A percentile compares a stretch with the other conserved stretches of the same genome.
Conservation (phyloP, 257 asterid genomes). For the Solanum neorickii region DNA sequence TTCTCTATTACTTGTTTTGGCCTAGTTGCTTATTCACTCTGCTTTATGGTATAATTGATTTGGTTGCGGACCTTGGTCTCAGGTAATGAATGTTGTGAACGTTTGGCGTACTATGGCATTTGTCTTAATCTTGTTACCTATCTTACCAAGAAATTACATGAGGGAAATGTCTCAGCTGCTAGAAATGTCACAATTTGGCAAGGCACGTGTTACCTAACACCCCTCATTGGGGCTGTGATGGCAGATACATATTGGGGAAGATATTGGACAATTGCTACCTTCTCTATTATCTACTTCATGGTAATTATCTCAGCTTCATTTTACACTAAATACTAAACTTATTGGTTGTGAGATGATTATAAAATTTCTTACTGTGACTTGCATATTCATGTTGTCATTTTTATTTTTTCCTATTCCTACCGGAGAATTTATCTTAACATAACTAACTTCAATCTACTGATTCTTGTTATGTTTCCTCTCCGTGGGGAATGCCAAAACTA, state of each 20-base stretch:
- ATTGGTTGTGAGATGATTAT: not conserved
- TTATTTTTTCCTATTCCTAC: not conserved
- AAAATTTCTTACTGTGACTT: not conserved
- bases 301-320: constrained; percentile 2
- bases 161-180: constrained; percentile 85
- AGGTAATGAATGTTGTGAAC: constrained; percentile 96
- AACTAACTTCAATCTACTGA: not conserved
- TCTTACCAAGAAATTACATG: constrained; percentile 63
- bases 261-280: constrained; percentile 95
- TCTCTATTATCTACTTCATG: constrained; percentile 76
- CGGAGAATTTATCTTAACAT: not conserved
- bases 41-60: not conserved
- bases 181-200: constrained; percentile 89
- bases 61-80: constrained; percentile 13
- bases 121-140: constrained; percentile 79
- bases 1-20: not conserved
- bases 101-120: constrained; percentile 91
- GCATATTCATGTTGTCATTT: not conserved
- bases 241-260: constrained; percentile 98
- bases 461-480: not conserved
- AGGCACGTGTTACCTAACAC: constrained; percentile 87
- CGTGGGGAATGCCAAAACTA: not conserved
- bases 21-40: no score
- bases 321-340: not conserved
- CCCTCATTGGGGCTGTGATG: constrained; percentile 77